Conservation (phyloP, 495 filamentous ascomycete species). For the Penicillium cataractarum region DNA sequence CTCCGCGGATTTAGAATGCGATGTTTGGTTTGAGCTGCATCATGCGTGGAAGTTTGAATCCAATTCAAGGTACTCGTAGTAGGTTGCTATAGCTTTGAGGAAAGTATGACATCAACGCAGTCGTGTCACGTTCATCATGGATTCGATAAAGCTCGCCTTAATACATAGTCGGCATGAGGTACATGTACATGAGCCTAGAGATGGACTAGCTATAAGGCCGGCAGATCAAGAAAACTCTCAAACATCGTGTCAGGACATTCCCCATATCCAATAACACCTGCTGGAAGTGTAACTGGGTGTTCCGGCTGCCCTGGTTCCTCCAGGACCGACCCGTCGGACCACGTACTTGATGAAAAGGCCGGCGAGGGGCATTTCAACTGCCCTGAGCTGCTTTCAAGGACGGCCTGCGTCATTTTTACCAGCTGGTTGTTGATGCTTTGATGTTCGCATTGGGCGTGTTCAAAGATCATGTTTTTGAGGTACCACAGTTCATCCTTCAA, state of each 20-base stretch:
- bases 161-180: neutral
- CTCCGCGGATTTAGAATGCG: neutral
- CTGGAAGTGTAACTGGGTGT: neutral
- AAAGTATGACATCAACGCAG: slow-evolving; percentile 10
- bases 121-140: neutral
- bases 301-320: neutral
- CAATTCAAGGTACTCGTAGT: neutral
- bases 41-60: neutral
- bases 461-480: slow-evolving; percentile 31
- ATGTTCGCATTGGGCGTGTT: slow-evolving; percentile 28
- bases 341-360: slow-evolving; percentile 16
- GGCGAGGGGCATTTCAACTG: slow-evolving; percentile 12
- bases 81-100: neutral
- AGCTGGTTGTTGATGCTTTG: slow-evolving; percentile 26
- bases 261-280: neutral
- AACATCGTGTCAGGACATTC: slow-evolving; percentile 19
- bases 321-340: slow-evolving; percentile 21
- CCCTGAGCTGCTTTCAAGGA: slow-evolving; percentile 1
- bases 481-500: slow-evolving; percentile 29
- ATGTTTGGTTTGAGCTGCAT: neutral
- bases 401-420: slow-evolving; percentile 19
- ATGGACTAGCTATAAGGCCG: neutral
- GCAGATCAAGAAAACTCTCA: slow-evolving; percentile 21
- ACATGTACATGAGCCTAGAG: neutral
- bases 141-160: neutral